phyloP scores from a whole-genome alignment of 2,329 filamentous ascomycete species.

The Pseudocercospora musae region DNA sequence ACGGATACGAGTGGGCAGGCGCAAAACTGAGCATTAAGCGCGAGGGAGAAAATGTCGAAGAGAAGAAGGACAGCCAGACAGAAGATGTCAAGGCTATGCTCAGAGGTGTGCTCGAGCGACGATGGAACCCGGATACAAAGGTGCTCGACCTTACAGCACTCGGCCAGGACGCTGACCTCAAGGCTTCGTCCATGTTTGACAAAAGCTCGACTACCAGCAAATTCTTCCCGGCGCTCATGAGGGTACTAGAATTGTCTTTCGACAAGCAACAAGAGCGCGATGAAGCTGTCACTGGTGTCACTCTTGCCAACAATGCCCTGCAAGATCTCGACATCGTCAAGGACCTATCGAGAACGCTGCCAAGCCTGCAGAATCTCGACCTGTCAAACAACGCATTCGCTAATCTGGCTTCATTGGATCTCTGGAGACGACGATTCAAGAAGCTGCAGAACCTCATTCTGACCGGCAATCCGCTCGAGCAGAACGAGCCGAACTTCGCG shows the following conservation, averaged over 20 bases:
- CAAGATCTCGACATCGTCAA: slow-evolving; percentile 69
- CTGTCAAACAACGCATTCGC: slow-evolving; percentile 79
- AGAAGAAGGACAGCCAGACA: slow-evolving; percentile 37
- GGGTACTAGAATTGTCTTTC: slow-evolving; percentile 75
- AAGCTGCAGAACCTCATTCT: slow-evolving; percentile 78
- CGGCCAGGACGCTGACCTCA: slow-evolving; percentile 67
- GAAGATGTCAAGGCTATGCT: slow-evolving; percentile 63
- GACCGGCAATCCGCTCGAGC: slow-evolving; percentile 67
- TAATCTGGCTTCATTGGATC: slow-evolving; percentile 63
- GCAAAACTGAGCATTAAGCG: slow-evolving; percentile 38
- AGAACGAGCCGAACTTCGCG: slow-evolving; percentile 52
- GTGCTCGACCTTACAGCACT: slow-evolving; percentile 80
- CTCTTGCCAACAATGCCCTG: slow-evolving; percentile 76
- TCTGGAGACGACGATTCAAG: slow-evolving; percentile 76
- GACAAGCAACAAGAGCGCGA: slow-evolving; percentile 67
- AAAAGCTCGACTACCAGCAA: slow-evolving; percentile 71
- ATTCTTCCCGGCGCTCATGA: slow-evolving; percentile 89
- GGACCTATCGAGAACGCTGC: slow-evolving; percentile 72
- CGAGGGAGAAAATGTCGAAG: slow-evolving; percentile 20
- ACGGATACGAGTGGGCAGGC: slow-evolving; percentile 42
- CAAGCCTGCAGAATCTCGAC: slow-evolving; percentile 83
- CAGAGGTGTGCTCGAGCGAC: slow-evolving; percentile 65
- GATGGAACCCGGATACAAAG: slow-evolving; percentile 70
- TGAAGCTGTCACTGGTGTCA: slow-evolving; percentile 77
- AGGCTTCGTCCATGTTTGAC: slow-evolving; percentile 72